Evolutionary conservation across 2,329 filamentous ascomycete genomes (phyloP).

Genomic region (Neonectria faginata): DNA sequence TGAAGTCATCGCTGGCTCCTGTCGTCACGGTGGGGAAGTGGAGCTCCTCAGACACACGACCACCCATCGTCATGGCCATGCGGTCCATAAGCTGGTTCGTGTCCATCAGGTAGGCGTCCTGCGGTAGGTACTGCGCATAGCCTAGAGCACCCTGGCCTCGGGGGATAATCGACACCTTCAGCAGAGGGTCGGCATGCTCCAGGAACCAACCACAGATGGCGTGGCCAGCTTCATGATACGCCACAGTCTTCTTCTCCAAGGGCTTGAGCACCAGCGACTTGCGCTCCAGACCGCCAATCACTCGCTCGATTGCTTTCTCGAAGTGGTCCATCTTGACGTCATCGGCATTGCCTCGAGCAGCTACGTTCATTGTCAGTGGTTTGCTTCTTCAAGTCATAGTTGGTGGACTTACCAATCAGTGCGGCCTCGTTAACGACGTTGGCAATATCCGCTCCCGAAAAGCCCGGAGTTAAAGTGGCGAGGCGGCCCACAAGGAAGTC

Average conservation of each 20-base stretch:
- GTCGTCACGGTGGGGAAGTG: conserved; percentile 98
- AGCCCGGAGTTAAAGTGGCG: conserved; percentile 92
- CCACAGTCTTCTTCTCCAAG: conserved; percentile 93
- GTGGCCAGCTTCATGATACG: conserved; percentile 98
- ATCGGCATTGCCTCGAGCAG: conserved; percentile 84
- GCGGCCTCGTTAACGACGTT: conserved; percentile 99
- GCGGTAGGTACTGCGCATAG: conserved; percentile 96
- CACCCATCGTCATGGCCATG: conserved; percentile 99
- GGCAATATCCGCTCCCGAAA: conserved; percentile 97
- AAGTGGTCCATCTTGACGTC: conserved; percentile 91
- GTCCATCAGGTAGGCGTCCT: conserved; percentile 96
- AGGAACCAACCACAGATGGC: conserved; percentile 99
- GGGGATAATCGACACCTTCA: conserved; percentile 99
- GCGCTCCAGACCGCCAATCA: conserved; percentile 96
- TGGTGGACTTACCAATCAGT: conserved; percentile 79
- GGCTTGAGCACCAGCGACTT: conserved; percentile 95
- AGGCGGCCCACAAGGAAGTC: conserved; percentile 90
- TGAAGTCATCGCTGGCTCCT: conserved; percentile 96
- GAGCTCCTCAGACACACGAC: conserved; percentile 93
- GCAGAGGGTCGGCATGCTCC: conserved; percentile 92
- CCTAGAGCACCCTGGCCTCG: conserved; percentile 93
- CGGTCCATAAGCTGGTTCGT: conserved; percentile 97
- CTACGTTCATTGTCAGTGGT: conserved; percentile 58
- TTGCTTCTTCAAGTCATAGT: not conserved
- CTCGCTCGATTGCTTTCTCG: conserved; percentile 96